Evolutionary conservation across 1,284 basidiomycete species (phyloP).

Genomic region (Coriolopsis trogii): DNA sequence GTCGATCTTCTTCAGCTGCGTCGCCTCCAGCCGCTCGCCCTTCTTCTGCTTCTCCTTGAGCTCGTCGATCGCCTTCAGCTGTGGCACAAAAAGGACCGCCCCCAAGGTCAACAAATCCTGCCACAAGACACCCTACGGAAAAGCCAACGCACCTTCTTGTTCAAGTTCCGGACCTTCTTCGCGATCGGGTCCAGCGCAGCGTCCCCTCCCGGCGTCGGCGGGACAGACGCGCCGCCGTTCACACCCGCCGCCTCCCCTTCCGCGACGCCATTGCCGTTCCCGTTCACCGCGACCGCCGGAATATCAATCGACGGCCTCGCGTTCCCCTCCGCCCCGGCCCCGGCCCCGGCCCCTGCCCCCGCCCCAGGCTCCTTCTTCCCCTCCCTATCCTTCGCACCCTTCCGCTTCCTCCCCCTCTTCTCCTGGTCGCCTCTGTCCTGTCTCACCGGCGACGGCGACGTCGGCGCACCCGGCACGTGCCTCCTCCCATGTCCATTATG

Average conservation of each 20-base stretch:
- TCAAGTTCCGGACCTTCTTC: constrained; percentile 93
- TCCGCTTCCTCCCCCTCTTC: constrained; percentile 58
- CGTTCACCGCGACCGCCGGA: constrained; percentile 36
- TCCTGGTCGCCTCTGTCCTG: constrained; percentile 38
- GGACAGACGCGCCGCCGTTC: constrained; percentile 40
- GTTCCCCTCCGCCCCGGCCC: constrained; percentile 27
- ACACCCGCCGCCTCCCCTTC: constrained; percentile 28
- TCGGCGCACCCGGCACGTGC: constrained; percentile 73
- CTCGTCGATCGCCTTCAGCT: constrained; percentile 96
- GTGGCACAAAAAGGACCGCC: too few species aligned
- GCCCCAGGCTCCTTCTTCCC: constrained; percentile 20
- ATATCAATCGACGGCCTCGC: constrained; percentile 40
- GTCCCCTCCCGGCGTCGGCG: constrained; percentile 62
- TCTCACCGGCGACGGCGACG: constrained; percentile 49
- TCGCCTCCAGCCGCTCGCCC: constrained; percentile 90
- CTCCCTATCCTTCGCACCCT: constrained; percentile 54
- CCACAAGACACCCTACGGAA: background rate
- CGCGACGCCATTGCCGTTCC: constrained; percentile 33
- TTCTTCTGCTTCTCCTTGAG: constrained; percentile 87
- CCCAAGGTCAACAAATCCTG: constrained; percentile 9
- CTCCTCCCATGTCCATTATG: constrained; percentile 41
- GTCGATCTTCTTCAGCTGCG: constrained; percentile 95
- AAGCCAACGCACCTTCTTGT: constrained; percentile 71
- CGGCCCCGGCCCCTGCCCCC: too few species aligned
- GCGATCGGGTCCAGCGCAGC: constrained; percentile 71